Conservation (phyloP, 2,329 filamentous ascomycete species). For the Truncatella angustata region DNA sequence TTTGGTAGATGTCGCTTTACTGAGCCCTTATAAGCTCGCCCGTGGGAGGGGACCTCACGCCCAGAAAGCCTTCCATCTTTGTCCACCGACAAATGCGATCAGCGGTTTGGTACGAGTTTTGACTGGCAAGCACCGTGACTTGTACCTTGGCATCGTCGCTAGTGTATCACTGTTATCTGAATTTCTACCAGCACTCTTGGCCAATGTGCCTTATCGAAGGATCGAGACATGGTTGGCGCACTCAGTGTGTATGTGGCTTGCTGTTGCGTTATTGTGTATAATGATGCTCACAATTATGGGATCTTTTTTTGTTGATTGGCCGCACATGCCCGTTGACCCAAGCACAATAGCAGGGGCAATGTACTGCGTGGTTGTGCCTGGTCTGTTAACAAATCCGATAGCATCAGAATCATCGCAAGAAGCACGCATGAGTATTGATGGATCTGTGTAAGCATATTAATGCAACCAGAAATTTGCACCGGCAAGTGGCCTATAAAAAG, state of each 20-base stretch:
- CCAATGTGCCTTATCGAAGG: slow-evolving; percentile 36
- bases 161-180: slow-evolving; percentile 34
- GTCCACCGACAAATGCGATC: slow-evolving; percentile 29
- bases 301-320: slow-evolving; percentile 32
- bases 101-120: slow-evolving; percentile 39
- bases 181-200: slow-evolving; percentile 35
- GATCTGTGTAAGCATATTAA: too few species aligned
- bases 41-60: slow-evolving; percentile 30
- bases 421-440: too few species aligned
- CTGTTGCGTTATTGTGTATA: slow-evolving; percentile 29
- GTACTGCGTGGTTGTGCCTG: too few species aligned
- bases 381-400: too few species aligned
- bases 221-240: slow-evolving; percentile 33
- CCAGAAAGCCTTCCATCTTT: slow-evolving; percentile 36
- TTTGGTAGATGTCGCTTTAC: slow-evolving; percentile 23
- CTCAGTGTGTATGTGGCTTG: slow-evolving; percentile 30
- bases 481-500: too few species aligned
- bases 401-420: too few species aligned
- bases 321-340: slow-evolving; percentile 34
- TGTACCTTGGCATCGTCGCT: slow-evolving; percentile 30
- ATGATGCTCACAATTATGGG: slow-evolving; percentile 34
- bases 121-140: slow-evolving; percentile 26
- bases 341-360: slow-evolving; percentile 34
- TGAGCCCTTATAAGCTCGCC: slow-evolving; percentile 35
- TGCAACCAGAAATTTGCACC: too few species aligned